A percentile compares a stretch with the other conserved stretches of the same genome.
phyloP scores from a whole-genome alignment of 2,329 filamentous ascomycete genomes.

The Pseudocercospora vitis region DNA sequence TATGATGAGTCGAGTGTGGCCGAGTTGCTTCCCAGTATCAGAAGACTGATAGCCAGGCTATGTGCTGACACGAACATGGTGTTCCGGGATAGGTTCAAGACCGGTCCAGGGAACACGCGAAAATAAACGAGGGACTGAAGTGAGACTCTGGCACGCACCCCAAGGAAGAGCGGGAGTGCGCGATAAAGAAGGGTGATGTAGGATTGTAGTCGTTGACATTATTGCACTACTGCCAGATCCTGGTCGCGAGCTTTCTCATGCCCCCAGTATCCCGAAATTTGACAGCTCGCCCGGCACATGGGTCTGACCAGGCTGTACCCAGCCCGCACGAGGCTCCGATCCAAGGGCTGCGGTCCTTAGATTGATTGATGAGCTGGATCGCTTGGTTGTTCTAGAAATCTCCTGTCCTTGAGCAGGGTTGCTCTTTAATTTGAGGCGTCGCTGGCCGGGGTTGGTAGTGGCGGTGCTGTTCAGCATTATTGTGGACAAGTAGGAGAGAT shows the following conservation, averaged over 20 bases:
- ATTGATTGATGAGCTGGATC: neutral
- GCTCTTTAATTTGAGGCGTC: neutral
- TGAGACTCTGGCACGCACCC: neutral
- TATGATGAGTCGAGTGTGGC: too few relatives aligned
- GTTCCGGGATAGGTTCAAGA: neutral
- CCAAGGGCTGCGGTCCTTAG: neutral
- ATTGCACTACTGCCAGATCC: neutral
- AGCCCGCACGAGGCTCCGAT: neutral
- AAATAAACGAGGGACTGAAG: neutral
- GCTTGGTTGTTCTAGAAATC: neutral
- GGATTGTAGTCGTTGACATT: neutral
- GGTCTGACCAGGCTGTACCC: neutral
- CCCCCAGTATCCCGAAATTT: slow-evolving; percentile 6
- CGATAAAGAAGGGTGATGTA: neutral
- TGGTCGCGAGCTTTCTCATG: neutral
- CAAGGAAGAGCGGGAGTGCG: neutral
- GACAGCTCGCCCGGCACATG: neutral
- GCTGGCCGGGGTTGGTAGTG: neutral
- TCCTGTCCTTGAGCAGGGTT: neutral
- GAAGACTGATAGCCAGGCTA: neutral
- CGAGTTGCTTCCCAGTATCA: neutral
- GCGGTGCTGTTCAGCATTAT: too few relatives aligned
- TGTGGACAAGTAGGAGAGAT: too few relatives aligned
- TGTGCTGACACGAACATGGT: neutral
- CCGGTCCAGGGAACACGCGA: neutral